Percentiles rank a stretch among this genome's conserved stretches.
Evolutionary conservation across 176 grass and related monocot species (phyloP).

Genomic region (Bonia amplexicaulis): DNA sequence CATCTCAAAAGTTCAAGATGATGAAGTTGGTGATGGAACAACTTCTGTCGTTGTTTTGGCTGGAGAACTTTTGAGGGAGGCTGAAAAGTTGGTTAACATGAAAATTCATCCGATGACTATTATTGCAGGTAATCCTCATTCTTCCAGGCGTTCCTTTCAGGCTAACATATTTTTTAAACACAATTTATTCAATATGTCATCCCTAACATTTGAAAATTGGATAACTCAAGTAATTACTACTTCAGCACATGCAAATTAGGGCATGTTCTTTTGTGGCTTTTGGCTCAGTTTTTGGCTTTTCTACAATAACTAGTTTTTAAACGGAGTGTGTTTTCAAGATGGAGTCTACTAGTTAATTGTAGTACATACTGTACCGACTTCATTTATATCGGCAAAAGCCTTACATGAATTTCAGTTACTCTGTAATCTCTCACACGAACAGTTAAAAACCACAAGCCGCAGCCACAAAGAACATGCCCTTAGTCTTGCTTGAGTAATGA

Average conservation of each 20-base stretch:
- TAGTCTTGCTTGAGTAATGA: not conserved
- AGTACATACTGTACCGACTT: too few species aligned
- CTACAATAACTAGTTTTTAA: too few species aligned
- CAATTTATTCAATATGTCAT: not conserved
- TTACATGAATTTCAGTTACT: too few species aligned
- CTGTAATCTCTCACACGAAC: too few species aligned
- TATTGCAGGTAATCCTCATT: constrained; percentile 66
- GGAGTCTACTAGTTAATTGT: too few species aligned
- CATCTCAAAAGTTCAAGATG: constrained; percentile 98
- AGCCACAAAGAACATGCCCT: too few species aligned
- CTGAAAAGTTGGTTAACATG: constrained; percentile 80
- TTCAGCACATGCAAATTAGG: not conserved
- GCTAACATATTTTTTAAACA: not conserved
- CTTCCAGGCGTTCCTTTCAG: not conserved
- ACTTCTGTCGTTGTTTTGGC: constrained; percentile 97
- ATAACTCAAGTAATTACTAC: not conserved
- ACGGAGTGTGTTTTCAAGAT: too few species aligned
- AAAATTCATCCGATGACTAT: constrained; percentile 99
- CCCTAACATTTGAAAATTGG: not conserved
- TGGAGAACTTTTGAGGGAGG: constrained; percentile 85
- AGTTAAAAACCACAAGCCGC: too few species aligned
- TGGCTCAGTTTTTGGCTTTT: too few species aligned
- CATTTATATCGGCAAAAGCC: too few species aligned
- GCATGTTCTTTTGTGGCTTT: too few species aligned
- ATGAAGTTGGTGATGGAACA: constrained; percentile 95